These are phyloP conservation scores for Zygotorulaspora florentina DNA, from an alignment of 805 yeast genomes.

Conservation along the genomic window DNA sequence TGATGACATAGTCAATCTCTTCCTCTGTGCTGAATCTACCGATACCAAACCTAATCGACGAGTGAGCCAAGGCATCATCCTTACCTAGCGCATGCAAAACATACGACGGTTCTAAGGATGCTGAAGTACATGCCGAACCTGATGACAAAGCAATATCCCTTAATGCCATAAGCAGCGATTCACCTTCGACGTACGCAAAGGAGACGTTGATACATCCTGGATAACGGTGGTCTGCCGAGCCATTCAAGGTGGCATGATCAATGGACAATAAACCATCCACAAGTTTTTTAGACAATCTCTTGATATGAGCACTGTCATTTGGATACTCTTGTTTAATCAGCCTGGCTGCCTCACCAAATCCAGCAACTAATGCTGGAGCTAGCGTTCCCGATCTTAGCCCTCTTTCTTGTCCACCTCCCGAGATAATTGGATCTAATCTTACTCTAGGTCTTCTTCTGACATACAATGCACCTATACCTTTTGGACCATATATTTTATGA, in stretches of 20 bases:
- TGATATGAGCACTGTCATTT: slow-evolving; percentile 68
- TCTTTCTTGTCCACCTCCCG: slow-evolving; percentile 99
- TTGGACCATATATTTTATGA: slow-evolving; percentile 97
- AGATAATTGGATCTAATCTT: slow-evolving; percentile 87
- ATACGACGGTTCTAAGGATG: slow-evolving; percentile 95
- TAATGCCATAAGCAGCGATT: slow-evolving; percentile 93
- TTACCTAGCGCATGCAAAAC: slow-evolving; percentile 96
- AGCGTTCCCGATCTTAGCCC: slow-evolving; percentile 95
- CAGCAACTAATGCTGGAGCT: slow-evolving; percentile 93
- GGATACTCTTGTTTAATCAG: slow-evolving; percentile 68
- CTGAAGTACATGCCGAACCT: slow-evolving; percentile 98
- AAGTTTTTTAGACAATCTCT: slow-evolving; percentile 66
- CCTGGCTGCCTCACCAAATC: slow-evolving; percentile 97
- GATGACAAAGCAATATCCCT: slow-evolving; percentile 94
- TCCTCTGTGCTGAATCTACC: slow-evolving; percentile 97
- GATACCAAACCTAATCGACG: slow-evolving; percentile 95
- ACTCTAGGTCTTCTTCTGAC: slow-evolving; percentile 98
- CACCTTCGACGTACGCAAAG: slow-evolving; percentile 97
- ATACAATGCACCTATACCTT: slow-evolving; percentile 93
- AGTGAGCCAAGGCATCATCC: slow-evolving; percentile 96
- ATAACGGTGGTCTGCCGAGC: slow-evolving; percentile 68
- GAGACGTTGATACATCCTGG: slow-evolving; percentile 96
- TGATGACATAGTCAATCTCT: slow-evolving; percentile 89
- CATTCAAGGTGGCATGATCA: slow-evolving; percentile 88
- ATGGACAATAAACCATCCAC: slow-evolving; percentile 67